Conservation (phyloP, 345 rosid species). For the Eucalyptus sp. region DNA sequence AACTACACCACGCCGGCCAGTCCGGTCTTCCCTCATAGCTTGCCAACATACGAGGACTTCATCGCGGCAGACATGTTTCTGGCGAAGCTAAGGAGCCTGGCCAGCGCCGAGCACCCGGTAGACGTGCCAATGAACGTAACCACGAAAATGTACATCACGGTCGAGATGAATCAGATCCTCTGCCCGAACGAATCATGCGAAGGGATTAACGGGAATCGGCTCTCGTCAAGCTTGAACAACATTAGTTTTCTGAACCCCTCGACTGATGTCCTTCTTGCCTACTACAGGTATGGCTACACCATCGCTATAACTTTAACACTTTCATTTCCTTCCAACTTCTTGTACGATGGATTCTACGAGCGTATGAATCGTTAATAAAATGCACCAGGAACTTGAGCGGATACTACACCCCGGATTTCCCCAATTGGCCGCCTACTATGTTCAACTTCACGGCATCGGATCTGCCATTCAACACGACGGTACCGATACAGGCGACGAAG, state of each 20-base stretch:
- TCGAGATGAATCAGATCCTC: not conserved
- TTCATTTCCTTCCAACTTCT: not conserved
- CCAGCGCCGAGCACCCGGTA: not conserved
- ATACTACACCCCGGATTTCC: constrained; percentile 19
- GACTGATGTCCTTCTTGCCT: constrained; percentile 19
- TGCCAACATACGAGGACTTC: not conserved
- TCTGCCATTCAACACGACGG: not conserved
- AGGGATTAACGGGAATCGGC: constrained; percentile 16
- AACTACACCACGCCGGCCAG: not conserved
- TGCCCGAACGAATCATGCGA: constrained; percentile 5
- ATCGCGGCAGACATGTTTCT: constrained; percentile 13
- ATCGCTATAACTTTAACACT: no score
- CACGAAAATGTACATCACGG: not conserved
- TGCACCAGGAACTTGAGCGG: constrained; percentile 9
- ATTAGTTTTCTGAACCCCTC: constrained; percentile 21
- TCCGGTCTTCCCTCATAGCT: not conserved
- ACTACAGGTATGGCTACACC: not conserved
- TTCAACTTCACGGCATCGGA: constrained; percentile 20
- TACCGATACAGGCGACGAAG: constrained; percentile 5
- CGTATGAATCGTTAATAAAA: not conserved
- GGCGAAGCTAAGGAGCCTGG: constrained; percentile 13
- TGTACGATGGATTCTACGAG: not conserved
- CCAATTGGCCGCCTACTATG: constrained; percentile 13
- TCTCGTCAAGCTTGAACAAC: constrained; percentile 40
- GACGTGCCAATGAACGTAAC: constrained; percentile 13